Evolutionary conservation across 768 basidiomycete species (phyloP).

Genomic region (Pulveroboletus sp.): DNA sequence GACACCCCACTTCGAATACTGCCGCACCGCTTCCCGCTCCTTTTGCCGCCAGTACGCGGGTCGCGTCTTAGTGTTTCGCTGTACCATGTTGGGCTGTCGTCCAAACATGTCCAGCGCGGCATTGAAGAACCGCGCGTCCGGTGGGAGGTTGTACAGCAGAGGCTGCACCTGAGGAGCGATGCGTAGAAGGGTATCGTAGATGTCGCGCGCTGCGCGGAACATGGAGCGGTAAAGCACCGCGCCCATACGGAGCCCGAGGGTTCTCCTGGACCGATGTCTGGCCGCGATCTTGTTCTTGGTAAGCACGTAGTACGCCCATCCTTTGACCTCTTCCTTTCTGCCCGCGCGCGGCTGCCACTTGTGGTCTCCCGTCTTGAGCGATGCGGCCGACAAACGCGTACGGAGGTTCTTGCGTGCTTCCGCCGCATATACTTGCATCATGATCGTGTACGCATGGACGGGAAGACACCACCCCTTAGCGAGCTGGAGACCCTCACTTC

Average conservation of each 20-base stretch:
- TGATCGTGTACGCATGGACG: constrained; percentile 64
- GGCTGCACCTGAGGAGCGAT: constrained; percentile 24
- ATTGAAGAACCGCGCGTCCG: constrained; percentile 69
- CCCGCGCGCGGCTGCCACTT: constrained; percentile 17
- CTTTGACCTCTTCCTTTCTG: constrained; percentile 25
- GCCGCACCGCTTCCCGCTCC: constrained; percentile 24
- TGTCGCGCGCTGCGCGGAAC: constrained; percentile 30
- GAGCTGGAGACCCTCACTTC: constrained; percentile 19
- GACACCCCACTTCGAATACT: constrained; percentile 28
- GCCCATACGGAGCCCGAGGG: constrained; percentile 29
- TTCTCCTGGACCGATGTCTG: constrained; percentile 24
- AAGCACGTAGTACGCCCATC: constrained; percentile 36
- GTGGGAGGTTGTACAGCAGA: constrained; percentile 35
- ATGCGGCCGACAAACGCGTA: constrained; percentile 6
- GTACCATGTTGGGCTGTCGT: constrained; percentile 19
- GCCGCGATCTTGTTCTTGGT: constrained; percentile 17
- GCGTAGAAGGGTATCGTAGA: constrained; percentile 23
- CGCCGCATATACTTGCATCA: constrained; percentile 57
- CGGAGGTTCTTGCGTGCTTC: constrained; percentile 36
- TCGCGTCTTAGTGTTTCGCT: constrained; percentile 10
- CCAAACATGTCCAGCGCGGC: constrained; percentile 48
- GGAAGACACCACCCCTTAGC: constrained; percentile 60
- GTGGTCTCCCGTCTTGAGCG: constrained; percentile 3
- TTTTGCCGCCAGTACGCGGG: constrained; percentile 31
- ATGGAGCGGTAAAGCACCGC: constrained; percentile 36